These are phyloP conservation scores for Picochlorum costavermella DNA, from an alignment of 139 green algal genomes.

Conservation along the genomic window DNA sequence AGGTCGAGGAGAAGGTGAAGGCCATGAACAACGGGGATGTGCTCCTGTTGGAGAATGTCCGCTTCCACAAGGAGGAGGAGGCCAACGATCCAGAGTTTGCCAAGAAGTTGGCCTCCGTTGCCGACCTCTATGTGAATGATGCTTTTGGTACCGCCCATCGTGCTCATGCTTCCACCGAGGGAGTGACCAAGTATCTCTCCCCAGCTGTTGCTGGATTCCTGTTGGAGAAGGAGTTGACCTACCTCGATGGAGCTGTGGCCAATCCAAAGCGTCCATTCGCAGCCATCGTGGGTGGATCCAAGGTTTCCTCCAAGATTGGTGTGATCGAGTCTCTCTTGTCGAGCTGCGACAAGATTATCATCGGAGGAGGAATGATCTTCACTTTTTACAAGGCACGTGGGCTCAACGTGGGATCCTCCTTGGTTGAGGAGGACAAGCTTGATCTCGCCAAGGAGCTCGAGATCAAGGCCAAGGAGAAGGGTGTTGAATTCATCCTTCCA, in stretches of 20 bases:
- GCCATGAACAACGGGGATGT: conserved; percentile 73
- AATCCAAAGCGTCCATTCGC: conserved; percentile 88
- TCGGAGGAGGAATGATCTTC: conserved; percentile 95
- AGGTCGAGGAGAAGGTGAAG: conserved; percentile 65
- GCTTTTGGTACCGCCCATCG: conserved; percentile 98
- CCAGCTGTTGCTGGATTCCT: conserved; percentile 51
- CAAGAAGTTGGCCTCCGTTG: conserved; percentile 89
- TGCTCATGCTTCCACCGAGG: conserved; percentile 95
- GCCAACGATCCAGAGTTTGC: conserved; percentile 93
- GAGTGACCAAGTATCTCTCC: conserved; percentile 86
- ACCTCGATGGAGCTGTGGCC: conserved; percentile 86
- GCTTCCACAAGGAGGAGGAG: conserved; percentile 98
- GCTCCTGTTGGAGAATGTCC: conserved; percentile 89
- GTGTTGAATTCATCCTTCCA: conserved; percentile 90
- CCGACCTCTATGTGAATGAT: conserved; percentile 97
- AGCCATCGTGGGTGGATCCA: conserved; percentile 96
- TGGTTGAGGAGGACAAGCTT: conserved; percentile 99
- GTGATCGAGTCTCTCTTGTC: conserved; percentile 94
- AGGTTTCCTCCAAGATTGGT: conserved; percentile 98
- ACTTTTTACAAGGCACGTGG: conserved; percentile 98
- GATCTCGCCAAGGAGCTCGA: conserved; percentile 90
- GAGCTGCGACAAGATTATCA: conserved; percentile 93
- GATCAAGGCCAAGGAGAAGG: conserved; percentile 72
- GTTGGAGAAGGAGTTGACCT: conserved; percentile 95
- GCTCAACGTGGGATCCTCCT: conserved; percentile 69